phyloP scores from a whole-genome alignment of 352 stramenopile genomes.

The Blastocystis sp. region DNA sequence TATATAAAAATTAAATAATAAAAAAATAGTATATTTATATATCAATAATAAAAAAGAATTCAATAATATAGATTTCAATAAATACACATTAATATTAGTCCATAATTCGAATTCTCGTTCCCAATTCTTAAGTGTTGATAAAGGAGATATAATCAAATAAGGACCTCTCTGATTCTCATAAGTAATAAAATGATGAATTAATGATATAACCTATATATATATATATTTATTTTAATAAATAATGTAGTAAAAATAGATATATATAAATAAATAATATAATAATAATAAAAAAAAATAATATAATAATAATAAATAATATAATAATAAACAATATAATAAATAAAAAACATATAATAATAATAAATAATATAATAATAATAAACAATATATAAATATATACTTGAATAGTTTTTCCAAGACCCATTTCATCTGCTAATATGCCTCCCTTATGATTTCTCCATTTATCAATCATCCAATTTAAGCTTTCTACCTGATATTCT shows the following conservation, averaged over 20 bases:
- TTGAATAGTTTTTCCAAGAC: slow-evolving; percentile 82
- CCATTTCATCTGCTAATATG: slow-evolving; percentile 81
- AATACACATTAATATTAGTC: slow-evolving; percentile 43
- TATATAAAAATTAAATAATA: too few relatives aligned
- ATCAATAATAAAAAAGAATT: too few relatives aligned
- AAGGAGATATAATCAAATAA: slow-evolving; percentile 85
- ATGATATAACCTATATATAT: slow-evolving; percentile 29
- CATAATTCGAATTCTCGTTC: slow-evolving; percentile 69
- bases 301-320: too few relatives aligned
- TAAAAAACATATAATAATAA: slow-evolving; percentile 2
- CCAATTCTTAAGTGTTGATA: slow-evolving; percentile 93
- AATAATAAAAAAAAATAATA: too few relatives aligned
- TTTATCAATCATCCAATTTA: slow-evolving; percentile 98
- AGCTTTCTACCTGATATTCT: slow-evolving; percentile 85
- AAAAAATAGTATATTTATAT: too few relatives aligned
- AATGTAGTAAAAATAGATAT: too few relatives aligned
- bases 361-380: neutral
- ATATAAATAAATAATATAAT: too few relatives aligned
- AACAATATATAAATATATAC: slow-evolving; percentile 36
- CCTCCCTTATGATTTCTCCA: slow-evolving; percentile 72
- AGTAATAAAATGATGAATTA: slow-evolving; percentile 74
- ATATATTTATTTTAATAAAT: too few relatives aligned
- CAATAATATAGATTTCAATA: too few relatives aligned
- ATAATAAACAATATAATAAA: too few relatives aligned
- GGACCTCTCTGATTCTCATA: slow-evolving; percentile 74